Evolutionary conservation across 2,329 filamentous ascomycete species (phyloP), one percentile per base, ranked within the genome.

Genomic region (Lanzia echinophila): DNA sequence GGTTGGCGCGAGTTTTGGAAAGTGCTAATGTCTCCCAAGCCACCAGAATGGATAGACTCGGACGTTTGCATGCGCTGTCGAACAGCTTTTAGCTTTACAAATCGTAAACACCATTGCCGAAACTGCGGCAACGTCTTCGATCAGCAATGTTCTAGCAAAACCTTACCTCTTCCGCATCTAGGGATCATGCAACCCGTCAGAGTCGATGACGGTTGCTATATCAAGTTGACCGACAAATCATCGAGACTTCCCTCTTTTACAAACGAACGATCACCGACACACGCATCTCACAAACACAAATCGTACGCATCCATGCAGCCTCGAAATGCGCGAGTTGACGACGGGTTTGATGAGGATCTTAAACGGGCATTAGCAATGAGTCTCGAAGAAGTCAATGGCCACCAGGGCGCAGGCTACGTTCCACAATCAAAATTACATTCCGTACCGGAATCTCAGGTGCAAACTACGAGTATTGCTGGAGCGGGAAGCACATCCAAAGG

Each of bases 91-190:
- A 96, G 90, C 46, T 96, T 99, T 67, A 99, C 92, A 53, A 99
- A 99, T 70, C 86, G 94, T 66, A 99, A 97, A 69, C 94, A 99
- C 68, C 94, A 99, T 70, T 99, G 94, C 67, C 85, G 94, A 61
- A 99, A 99, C 70, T 99, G 94, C 67, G 94, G 94, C 49, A 96
- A 94, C 71, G 94, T 95, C 65, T 99, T 99, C 69, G 95, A 96
- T 68, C 90, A 92, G 60, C 86, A 94, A 64, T 99, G 94, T 68
- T 97, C 92, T 13, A 86, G 83, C 74, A 97, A 97, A 73, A 83
- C 80, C 20, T 79, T 96, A 39, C 86, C 94, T 5, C 75, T 99
- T 15, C 92, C 94, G 13, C 94, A 97, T 68, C 79, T 99, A 13
- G 94, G 94, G 57, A 97, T 99, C 60, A 74, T 90, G 67, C 86